Conservation (phyloP, 1,139 yeast species). For the Yamadazyma membranifaciens region DNA sequence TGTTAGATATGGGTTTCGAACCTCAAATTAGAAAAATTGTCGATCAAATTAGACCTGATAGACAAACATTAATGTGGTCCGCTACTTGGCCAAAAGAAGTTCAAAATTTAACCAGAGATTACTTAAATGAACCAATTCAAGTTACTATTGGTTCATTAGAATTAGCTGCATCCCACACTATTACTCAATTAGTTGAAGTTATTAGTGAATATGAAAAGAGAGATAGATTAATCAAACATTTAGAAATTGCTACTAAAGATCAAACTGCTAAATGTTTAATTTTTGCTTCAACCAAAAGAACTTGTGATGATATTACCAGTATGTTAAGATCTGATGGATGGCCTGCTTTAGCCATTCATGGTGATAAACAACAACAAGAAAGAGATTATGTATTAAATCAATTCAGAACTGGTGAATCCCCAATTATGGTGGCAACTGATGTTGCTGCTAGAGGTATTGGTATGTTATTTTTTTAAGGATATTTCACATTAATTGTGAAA, state of each 20-base stretch:
- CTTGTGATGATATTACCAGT: constrained; percentile 92
- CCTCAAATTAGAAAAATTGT: constrained; percentile 94
- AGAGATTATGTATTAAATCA: constrained; percentile 98
- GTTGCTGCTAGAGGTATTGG: constrained; percentile 99
- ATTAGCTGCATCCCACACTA: constrained; percentile 93
- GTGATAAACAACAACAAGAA: constrained; percentile 96
- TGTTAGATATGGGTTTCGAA: constrained; percentile 97
- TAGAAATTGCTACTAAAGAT: constrained; percentile 81
- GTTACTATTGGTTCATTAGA: constrained; percentile 96
- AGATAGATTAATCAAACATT: constrained; percentile 81
- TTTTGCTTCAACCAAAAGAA: constrained; percentile 94
- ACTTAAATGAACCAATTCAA: constrained; percentile 89
- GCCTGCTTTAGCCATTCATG: constrained; percentile 99
- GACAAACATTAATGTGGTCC: constrained; percentile 99
- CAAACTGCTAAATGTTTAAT: constrained; percentile 75
- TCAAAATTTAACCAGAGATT: constrained; percentile 87
- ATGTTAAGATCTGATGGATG: constrained; percentile 95
- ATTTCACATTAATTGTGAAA: background rate
- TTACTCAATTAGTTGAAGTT: constrained; percentile 91
- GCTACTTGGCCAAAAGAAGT: constrained; percentile 99
- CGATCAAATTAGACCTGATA: constrained; percentile 93
- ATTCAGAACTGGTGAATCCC: constrained; percentile 88
- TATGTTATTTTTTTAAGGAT: constrained; percentile 47
- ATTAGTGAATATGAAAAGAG: constrained; percentile 89
- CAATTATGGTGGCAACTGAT: constrained; percentile 98